Evolutionary conservation across 331 rosid species (phyloP), one percentile per base, ranked within the genome.

Genomic region (Malus hybrid): DNA sequence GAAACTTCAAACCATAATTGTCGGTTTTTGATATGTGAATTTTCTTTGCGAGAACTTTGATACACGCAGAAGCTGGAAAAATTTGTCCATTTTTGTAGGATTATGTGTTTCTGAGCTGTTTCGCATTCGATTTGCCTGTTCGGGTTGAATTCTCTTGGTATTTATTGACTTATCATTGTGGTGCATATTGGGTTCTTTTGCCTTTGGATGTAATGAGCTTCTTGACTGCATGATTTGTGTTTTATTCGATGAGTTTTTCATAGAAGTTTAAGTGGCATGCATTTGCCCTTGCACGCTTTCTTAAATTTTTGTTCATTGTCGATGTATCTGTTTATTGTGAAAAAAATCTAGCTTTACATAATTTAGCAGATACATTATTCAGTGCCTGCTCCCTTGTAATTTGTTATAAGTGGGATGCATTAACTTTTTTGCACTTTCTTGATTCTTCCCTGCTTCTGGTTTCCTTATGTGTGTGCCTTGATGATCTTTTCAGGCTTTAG

Each of bases 401-500:
- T n/a, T 22, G 16, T 13, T 59, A 14, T 28, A 28, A 27, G 67
- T 13, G 67, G n/a, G 24, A 19, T 67, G 20, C 56, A 67, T 67
- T 42, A 15, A 44, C 27, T 32, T 44, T 14, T 73, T 7, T 20
- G 2, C 39, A 28, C n/a, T 2, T 24, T 65, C 27, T 19, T 34
- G 48, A 42, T 42, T 42, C 31, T 68, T 6, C 29, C 19, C 32
- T 36, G 60, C 6, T 28, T 71, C 22, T 65, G 67, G 65, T 64
- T 76, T 11, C 73, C 34, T 44, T 59, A 12, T 61, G 29, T 13
- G 28, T 59, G 56, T 55, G 73, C 73, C 74, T 19, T 44, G 80
- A 34, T 74, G 39, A 60, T 73, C 32, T 33, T 67, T 54, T 39
- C 86, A 94, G 99, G 99, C 96, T 76, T 78, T 94, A 20, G 99